Percentiles rank a stretch among this genome's conserved stretches.
Evolutionary conservation across 148 eudicot genomes (phyloP).

Genomic region (Rhododendron ovatum): DNA sequence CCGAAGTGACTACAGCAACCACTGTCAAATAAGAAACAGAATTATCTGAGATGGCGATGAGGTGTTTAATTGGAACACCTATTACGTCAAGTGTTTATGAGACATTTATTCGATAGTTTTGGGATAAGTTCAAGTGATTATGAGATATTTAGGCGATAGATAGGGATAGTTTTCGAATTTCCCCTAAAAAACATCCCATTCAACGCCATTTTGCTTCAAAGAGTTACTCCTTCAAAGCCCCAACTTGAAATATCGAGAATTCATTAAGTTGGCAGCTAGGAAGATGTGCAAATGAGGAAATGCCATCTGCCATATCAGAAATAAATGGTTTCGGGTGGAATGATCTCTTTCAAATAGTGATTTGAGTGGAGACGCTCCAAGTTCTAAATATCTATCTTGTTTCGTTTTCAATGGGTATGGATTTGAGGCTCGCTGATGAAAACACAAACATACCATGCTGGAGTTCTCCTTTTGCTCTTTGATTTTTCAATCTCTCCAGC

Average conservation of each 20-base stretch:
- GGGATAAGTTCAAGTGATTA: background rate
- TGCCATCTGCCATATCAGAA: background rate
- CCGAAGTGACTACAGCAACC: background rate
- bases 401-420: background rate
- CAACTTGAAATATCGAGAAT: background rate
- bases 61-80: background rate
- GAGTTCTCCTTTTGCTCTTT: constrained; percentile 64
- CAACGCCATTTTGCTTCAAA: background rate
- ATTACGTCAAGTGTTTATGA: background rate
- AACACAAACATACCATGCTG: constrained; percentile 51
- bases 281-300: background rate
- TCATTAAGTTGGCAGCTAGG: background rate
- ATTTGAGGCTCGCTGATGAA: background rate
- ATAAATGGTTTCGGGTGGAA: background rate
- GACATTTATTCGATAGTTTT: background rate
- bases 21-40: background rate
- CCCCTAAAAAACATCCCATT: background rate
- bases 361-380: background rate
- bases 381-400: background rate
- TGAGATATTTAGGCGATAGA: background rate
- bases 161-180: background rate
- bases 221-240: background rate
- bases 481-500: constrained; percentile 50
- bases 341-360: background rate
- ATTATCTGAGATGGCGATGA: background rate